phyloP scores from a whole-genome alignment of 805 yeast species.

The Cyberlindnera bimundalis region DNA sequence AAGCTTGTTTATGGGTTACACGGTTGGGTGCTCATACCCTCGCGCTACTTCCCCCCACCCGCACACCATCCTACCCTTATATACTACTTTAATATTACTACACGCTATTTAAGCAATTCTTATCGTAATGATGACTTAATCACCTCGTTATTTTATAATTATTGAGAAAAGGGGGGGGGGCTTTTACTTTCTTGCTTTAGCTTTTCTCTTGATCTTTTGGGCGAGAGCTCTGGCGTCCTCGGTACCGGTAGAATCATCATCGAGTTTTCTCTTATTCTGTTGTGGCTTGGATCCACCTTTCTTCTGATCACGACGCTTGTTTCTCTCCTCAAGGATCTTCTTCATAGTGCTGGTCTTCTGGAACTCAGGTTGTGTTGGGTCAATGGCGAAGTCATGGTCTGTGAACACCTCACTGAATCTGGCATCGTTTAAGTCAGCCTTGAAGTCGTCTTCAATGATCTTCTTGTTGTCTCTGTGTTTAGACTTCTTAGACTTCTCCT shows the following conservation, averaged over 20 bases:
- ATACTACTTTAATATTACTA: no score
- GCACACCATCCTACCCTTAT: no score
- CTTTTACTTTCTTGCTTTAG: constrained; percentile 11
- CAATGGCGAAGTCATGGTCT: constrained; percentile 88
- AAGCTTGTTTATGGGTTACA: neutral
- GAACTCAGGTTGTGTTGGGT: constrained; percentile 88
- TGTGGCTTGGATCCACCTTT: neutral
- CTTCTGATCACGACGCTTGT: constrained; percentile 40
- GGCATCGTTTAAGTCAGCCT: constrained; percentile 73
- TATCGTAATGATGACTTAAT: neutral
- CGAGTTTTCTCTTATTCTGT: constrained; percentile 13
- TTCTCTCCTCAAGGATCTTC: constrained; percentile 72
- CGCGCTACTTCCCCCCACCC: no score
- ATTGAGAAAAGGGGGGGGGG: no score
- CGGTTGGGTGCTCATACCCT: no score
- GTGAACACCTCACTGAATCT: constrained; percentile 84
- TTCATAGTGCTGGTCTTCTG: constrained; percentile 87
- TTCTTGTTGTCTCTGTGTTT: constrained; percentile 44
- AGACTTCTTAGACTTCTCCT: constrained; percentile 49
- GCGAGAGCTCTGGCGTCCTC: constrained; percentile 18
- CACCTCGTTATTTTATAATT: neutral
- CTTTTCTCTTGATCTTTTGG: constrained; percentile 19
- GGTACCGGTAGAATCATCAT: constrained; percentile 6
- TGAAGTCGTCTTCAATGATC: constrained; percentile 53
- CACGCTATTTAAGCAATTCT: no score